phyloP scores from a whole-genome alignment of 345 rosid genomes.

The Ricinus communis region DNA sequence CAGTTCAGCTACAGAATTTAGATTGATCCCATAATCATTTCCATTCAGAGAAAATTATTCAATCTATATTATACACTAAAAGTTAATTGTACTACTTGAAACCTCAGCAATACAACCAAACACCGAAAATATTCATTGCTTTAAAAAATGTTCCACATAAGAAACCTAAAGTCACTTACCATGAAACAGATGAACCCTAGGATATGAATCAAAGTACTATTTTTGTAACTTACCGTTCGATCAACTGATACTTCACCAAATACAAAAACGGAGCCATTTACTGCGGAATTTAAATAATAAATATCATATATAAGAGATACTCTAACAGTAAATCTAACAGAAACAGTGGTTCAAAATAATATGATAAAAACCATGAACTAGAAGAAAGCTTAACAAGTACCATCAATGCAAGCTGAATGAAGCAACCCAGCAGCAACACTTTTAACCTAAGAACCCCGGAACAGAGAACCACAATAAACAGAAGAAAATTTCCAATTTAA shows the following conservation, averaged over 20 bases:
- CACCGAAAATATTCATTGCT: neutral
- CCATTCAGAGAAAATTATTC: neutral
- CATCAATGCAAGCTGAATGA: slow-evolving; percentile 86
- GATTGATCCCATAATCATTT: too few species aligned
- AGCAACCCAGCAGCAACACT: slow-evolving; percentile 84
- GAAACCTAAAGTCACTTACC: neutral
- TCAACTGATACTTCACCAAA: slow-evolving; percentile 67
- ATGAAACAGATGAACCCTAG: neutral
- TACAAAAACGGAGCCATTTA: slow-evolving; percentile 69
- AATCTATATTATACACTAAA: neutral
- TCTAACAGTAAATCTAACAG: slow-evolving; percentile 6
- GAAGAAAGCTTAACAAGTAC: slow-evolving; percentile 37
- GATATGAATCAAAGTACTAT: neutral
- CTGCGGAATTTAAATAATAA: too few species aligned
- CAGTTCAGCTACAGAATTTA: too few species aligned
- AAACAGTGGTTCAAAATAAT: neutral
- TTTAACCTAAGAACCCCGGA: slow-evolving; percentile 50
- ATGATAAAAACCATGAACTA: slow-evolving; percentile 5
- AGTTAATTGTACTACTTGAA: neutral
- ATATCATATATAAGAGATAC: slow-evolving; percentile 21
- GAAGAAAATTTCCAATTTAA: slow-evolving; percentile 7
- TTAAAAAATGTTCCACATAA: neutral
- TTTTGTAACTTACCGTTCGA: slow-evolving; percentile 47
- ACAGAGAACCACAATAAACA: slow-evolving; percentile 23
- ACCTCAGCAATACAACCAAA: neutral